These are phyloP conservation scores for Akanthomyces lecanii DNA, from an alignment of 2,329 filamentous ascomycete genomes.

Conservation along the genomic window DNA sequence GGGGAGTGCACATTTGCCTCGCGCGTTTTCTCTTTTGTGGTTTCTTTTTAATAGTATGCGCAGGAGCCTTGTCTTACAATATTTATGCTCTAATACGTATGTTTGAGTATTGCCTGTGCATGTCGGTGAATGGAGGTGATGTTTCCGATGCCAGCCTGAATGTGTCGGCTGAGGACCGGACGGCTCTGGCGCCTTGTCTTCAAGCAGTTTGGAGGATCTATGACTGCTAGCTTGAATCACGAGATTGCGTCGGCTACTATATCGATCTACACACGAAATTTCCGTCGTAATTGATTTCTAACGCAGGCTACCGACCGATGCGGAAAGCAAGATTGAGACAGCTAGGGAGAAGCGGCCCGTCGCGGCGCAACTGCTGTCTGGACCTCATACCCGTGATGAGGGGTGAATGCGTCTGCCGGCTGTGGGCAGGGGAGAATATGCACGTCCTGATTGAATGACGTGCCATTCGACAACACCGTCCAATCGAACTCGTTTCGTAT, in stretches of 20 bases:
- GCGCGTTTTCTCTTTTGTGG: constrained; percentile 13
- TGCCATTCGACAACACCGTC: background rate
- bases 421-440: background rate
- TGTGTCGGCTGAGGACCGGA: background rate
- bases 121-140: background rate
- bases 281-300: too few species aligned
- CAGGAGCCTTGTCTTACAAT: constrained; percentile 17
- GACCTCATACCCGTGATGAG: background rate
- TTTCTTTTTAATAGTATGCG: constrained; percentile 17
- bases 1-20: constrained; percentile 7
- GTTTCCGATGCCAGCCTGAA: background rate
- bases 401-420: background rate
- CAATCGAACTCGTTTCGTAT: background rate
- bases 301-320: too few species aligned
- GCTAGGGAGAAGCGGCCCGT: too few species aligned
- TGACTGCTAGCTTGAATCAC: too few species aligned
- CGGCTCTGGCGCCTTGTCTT: too few species aligned
- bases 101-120: background rate
- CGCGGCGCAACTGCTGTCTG: too few species aligned
- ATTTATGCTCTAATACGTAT: constrained; percentile 15
- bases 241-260: too few species aligned
- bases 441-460: background rate
- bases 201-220: too few species aligned
- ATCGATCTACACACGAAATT: too few species aligned
- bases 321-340: too few species aligned